A percentile compares a stretch with the other conserved stretches of the same genome.
Conservation (phyloP, 306 rosid species). For the Begonia peltatifolia region DNA sequence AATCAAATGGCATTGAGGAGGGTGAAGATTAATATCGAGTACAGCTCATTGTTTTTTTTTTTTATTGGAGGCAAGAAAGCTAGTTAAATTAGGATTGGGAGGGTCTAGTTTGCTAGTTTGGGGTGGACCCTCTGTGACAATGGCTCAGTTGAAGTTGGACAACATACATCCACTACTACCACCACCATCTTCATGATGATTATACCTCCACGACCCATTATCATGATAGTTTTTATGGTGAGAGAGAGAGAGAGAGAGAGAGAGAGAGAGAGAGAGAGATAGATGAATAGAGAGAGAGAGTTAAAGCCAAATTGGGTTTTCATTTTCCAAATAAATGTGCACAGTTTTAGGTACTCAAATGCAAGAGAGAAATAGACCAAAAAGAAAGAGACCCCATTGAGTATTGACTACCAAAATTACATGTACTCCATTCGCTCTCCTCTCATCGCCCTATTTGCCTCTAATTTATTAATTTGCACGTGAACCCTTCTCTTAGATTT, state of each 20-base stretch:
- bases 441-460: background rate
- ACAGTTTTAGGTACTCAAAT: constrained; percentile 65
- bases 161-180: constrained; percentile 25
- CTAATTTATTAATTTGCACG: background rate
- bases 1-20: no score
- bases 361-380: constrained; percentile 47
- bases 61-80: no score
- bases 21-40: no score
- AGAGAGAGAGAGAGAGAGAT: constrained; percentile 4
- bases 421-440: background rate
- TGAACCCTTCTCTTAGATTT: no score
- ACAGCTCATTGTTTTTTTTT: no score
- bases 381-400: constrained; percentile 28
- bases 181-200: background rate
- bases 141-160: constrained; percentile 36
- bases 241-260: constrained; percentile 8
- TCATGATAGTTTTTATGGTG: constrained; percentile 19
- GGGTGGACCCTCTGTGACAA: constrained; percentile 22
- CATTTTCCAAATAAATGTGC: constrained; percentile 68
- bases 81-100: no score
- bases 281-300: no score
- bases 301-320: constrained; percentile 43
- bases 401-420: constrained; percentile 30
- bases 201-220: constrained; percentile 13
- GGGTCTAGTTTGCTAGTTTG: constrained; percentile 10